A percentile compares a stretch with the other conserved stretches of the same genome.
phyloP scores from a whole-genome alignment of 805 yeast genomes.

The Nakazawaea wickerhamii region DNA sequence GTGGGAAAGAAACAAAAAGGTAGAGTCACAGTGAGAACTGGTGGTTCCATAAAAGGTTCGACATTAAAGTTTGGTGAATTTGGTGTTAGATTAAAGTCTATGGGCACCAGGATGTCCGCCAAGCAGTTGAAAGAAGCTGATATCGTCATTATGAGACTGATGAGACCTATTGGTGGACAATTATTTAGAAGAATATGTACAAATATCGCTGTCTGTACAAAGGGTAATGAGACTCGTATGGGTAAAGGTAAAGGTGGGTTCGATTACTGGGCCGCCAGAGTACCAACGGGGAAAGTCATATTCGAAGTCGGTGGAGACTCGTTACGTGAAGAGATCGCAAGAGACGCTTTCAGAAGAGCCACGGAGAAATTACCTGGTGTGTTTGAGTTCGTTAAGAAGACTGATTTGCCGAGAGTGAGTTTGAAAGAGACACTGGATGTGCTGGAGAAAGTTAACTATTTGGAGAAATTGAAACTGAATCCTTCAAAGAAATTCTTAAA shows the following conservation, averaged over 20 bases:
- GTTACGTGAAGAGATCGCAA: constrained; percentile 84
- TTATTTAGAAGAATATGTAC: constrained; percentile 79
- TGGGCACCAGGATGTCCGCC: constrained; percentile 81
- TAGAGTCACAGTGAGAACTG: constrained; percentile 87
- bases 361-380: constrained; percentile 89
- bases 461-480: constrained; percentile 44
- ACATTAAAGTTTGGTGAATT: constrained; percentile 73
- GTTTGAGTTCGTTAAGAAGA: constrained; percentile 72
- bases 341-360: constrained; percentile 86
- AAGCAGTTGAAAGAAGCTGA: constrained; percentile 90
- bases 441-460: constrained; percentile 45
- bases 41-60: constrained; percentile 90
- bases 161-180: constrained; percentile 72
- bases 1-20: constrained; percentile 86
- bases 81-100: constrained; percentile 85
- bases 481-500: constrained; percentile 67
- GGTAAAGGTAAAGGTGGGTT: constrained; percentile 99
- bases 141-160: constrained; percentile 73
- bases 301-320: constrained; percentile 70
- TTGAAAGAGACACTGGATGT: constrained; percentile 41
- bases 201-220: constrained; percentile 85
- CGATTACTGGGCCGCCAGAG: constrained; percentile 95
- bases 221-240: constrained; percentile 99
- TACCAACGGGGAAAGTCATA: constrained; percentile 90
- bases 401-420: constrained; percentile 68